Conservation (phyloP, 257 asterid genomes). For the Solanum raphanifolium region DNA sequence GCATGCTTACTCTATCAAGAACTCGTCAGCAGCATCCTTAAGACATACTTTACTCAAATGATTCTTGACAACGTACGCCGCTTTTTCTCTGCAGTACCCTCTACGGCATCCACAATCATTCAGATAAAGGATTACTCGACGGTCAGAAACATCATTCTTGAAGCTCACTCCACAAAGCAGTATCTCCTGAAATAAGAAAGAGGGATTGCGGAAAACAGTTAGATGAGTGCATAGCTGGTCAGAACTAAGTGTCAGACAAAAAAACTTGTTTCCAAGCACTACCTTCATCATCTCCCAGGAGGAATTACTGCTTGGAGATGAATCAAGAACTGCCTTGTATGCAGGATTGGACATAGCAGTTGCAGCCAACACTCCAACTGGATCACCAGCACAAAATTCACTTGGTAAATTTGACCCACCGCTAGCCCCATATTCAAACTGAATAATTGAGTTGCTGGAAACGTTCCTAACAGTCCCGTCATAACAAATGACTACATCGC, state of each 20-base stretch:
- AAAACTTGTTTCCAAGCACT: neutral
- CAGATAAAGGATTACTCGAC: constrained; percentile 60
- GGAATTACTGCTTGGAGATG: constrained; percentile 90
- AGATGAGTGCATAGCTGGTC: neutral
- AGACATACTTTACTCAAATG: constrained; percentile 76
- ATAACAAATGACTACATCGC: constrained; percentile 82
- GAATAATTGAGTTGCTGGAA: constrained; percentile 76
- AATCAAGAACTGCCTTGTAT: constrained; percentile 96
- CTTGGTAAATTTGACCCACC: constrained; percentile 30
- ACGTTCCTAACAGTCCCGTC: constrained; percentile 82
- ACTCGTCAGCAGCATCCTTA: constrained; percentile 64
- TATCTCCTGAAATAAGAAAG: constrained; percentile 58
- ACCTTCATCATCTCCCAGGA: constrained; percentile 99
- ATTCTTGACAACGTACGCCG: constrained; percentile 51
- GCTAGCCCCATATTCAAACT: constrained; percentile 75
- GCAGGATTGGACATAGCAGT: constrained; percentile 99
- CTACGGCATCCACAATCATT: constrained; percentile 74
- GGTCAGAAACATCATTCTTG: constrained; percentile 72
- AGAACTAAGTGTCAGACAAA: neutral
- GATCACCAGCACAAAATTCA: constrained; percentile 95
- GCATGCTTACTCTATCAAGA: constrained; percentile 75
- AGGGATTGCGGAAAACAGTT: neutral
- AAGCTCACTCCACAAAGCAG: constrained; percentile 72
- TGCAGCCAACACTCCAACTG: constrained; percentile 97
- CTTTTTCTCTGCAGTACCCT: constrained; percentile 67